These are phyloP conservation scores for Asterophora parasitica DNA, from an alignment of 768 basidiomycete genomes.

Conservation along the genomic window DNA sequence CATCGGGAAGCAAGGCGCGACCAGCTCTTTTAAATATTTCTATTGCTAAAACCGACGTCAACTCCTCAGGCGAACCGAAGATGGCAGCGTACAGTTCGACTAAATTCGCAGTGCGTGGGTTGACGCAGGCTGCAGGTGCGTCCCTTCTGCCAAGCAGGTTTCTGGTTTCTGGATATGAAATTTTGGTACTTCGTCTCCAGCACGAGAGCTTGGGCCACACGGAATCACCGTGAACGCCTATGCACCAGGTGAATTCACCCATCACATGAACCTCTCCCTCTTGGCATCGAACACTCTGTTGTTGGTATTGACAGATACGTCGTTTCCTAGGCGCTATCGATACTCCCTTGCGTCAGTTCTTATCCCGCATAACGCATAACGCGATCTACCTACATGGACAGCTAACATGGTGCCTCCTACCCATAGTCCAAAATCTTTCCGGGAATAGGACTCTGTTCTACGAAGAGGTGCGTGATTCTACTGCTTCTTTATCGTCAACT, in stretches of 20 bases:
- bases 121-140: constrained; percentile 24
- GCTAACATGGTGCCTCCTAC: background rate
- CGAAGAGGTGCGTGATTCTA: background rate
- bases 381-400: too few species aligned
- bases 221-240: constrained; percentile 29
- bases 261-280: background rate
- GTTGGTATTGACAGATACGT: background rate
- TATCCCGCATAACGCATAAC: background rate
- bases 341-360: constrained; percentile 2
- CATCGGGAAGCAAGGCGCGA: constrained; percentile 30
- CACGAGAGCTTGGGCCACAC: constrained; percentile 20
- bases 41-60: too few species aligned
- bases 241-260: constrained; percentile 17
- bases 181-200: constrained; percentile 1
- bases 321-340: constrained; percentile 4
- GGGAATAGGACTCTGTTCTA: background rate
- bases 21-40: background rate
- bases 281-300: too few species aligned
- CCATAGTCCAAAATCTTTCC: constrained; percentile 1
- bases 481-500: background rate
- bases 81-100: constrained; percentile 26
- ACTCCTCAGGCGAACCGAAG: constrained; percentile 7
- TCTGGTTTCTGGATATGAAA: background rate
- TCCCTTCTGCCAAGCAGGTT: background rate
- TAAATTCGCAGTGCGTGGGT: constrained; percentile 38